Percentiles rank a stretch among this genome's conserved stretches.
These are phyloP conservation scores for Dovyalis caffra DNA, from an alignment of 345 rosid genomes.

Conservation along the genomic window DNA sequence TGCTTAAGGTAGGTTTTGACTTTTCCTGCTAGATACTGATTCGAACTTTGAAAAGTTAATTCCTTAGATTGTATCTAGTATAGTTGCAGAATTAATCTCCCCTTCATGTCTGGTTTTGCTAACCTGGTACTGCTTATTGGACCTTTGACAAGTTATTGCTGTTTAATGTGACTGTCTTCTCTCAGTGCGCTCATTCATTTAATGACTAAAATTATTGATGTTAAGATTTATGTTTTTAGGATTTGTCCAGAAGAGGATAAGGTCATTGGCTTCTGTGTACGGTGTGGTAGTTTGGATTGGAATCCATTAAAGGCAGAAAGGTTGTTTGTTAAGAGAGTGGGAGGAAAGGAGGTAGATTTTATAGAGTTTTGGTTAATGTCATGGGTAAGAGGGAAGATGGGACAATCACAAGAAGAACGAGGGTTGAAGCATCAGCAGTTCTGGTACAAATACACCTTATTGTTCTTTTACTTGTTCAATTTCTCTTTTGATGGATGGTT, in stretches of 20 bases:
- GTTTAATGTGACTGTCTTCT: neutral
- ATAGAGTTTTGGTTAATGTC: too few relatives aligned
- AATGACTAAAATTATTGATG: neutral
- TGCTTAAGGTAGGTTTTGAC: too few relatives aligned
- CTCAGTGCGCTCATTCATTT: neutral
- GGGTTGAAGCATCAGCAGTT: constrained; percentile 34
- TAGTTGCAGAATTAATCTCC: neutral
- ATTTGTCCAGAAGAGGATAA: neutral
- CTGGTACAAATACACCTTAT: constrained; percentile 30
- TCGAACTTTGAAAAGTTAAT: neutral
- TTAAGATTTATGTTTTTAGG: neutral
- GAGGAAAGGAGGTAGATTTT: constrained; percentile 13
- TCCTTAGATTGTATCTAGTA: neutral
- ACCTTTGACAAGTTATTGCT: neutral
- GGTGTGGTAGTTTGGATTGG: constrained; percentile 18
- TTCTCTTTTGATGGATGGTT: neutral
- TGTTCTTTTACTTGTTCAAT: neutral
- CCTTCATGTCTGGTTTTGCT: neutral
- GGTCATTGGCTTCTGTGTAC: neutral
- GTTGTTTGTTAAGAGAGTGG: constrained; percentile 1
- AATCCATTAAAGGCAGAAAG: neutral
- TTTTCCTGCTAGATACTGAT: neutral
- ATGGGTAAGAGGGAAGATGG: constrained; percentile 45
- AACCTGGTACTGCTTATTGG: neutral
- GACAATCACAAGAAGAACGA: constrained; percentile 28